Evolutionary conservation across 1,139 yeast genomes (phyloP).

Genomic region (Nakaseomyces kungkrabaensis): DNA sequence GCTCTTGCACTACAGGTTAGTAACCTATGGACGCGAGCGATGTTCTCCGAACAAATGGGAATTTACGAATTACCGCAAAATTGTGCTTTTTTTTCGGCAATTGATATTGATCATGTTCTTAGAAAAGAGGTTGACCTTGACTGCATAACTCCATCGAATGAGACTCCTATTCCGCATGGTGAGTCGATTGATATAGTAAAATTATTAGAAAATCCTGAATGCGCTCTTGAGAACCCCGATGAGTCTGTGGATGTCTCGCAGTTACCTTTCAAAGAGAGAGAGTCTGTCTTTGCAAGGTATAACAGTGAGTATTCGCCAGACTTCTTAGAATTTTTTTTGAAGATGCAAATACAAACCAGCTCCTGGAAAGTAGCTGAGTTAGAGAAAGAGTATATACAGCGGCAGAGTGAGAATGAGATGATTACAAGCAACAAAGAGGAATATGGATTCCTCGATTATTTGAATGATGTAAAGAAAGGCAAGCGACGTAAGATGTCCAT

Average conservation of each 20-base stretch:
- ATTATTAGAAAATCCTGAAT: slow-evolving; percentile 35
- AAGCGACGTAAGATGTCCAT: slow-evolving; percentile 16
- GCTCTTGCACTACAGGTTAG: slow-evolving; percentile 81
- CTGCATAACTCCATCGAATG: slow-evolving; percentile 86
- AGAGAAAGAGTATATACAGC: slow-evolving; percentile 18
- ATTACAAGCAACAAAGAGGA: slow-evolving; percentile 7
- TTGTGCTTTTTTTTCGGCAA: slow-evolving; percentile 91
- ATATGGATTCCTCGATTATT: slow-evolving; percentile 18
- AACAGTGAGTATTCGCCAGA: slow-evolving; percentile 19
- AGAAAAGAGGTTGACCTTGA: slow-evolving; percentile 84
- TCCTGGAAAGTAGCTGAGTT: slow-evolving; percentile 18
- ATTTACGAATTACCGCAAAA: slow-evolving; percentile 85
- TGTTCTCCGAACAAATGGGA: slow-evolving; percentile 90
- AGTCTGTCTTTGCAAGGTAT: slow-evolving; percentile 24
- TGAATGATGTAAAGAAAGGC: slow-evolving; percentile 15
- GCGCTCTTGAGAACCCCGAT: slow-evolving; percentile 16
- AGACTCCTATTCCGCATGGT: slow-evolving; percentile 65
- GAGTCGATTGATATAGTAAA: slow-evolving; percentile 55
- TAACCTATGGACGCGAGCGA: slow-evolving; percentile 92
- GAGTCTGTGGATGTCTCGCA: slow-evolving; percentile 12
- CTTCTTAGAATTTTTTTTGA: slow-evolving; percentile 20
- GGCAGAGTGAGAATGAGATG: slow-evolving; percentile 10
- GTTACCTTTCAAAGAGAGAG: slow-evolving; percentile 15
- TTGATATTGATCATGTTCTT: slow-evolving; percentile 79
- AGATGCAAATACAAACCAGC: slow-evolving; percentile 24